phyloP scores from a whole-genome alignment of 768 basidiomycete species.

The Polyporus arcularius region DNA sequence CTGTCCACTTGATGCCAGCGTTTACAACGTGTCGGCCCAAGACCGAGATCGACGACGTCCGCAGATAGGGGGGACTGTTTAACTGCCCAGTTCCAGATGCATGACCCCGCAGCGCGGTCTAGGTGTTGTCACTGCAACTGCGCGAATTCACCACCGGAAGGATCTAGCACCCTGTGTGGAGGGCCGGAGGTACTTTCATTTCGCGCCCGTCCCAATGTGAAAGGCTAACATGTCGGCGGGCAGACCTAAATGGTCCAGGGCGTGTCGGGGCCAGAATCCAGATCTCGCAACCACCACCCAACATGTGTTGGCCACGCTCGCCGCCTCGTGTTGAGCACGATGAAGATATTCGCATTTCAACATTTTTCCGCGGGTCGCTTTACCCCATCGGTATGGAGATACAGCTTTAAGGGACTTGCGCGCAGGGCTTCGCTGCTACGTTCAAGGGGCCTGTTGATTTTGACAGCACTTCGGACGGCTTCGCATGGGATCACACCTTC shows the following conservation, averaged over 20 bases:
- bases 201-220: constrained; percentile 12
- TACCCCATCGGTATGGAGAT: constrained; percentile 16
- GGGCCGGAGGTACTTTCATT: constrained; percentile 15
- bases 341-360: constrained; percentile 21
- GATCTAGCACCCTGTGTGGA: constrained; percentile 14
- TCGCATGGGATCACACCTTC: constrained; percentile 16
- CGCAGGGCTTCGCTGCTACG: constrained; percentile 16
- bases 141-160: constrained; percentile 12
- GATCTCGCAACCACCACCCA: constrained; percentile 10
- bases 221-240: constrained; percentile 17
- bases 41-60: background rate
- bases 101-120: constrained; percentile 13
- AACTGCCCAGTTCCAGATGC: constrained; percentile 20
- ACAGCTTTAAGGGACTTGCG: constrained; percentile 8
- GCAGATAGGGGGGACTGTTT: constrained; percentile 11
- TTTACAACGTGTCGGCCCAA: constrained; percentile 8
- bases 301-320: constrained; percentile 24
- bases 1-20: background rate
- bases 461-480: constrained; percentile 9
- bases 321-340: constrained; percentile 26
- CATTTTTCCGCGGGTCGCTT: constrained; percentile 10
- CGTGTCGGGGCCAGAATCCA: constrained; percentile 21
- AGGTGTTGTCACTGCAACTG: constrained; percentile 1
- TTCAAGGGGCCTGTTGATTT: constrained; percentile 16
- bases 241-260: constrained; percentile 11